These are phyloP conservation scores for Calonectria pteridis DNA, from an alignment of 2,329 filamentous ascomycete genomes.

Conservation along the genomic window DNA sequence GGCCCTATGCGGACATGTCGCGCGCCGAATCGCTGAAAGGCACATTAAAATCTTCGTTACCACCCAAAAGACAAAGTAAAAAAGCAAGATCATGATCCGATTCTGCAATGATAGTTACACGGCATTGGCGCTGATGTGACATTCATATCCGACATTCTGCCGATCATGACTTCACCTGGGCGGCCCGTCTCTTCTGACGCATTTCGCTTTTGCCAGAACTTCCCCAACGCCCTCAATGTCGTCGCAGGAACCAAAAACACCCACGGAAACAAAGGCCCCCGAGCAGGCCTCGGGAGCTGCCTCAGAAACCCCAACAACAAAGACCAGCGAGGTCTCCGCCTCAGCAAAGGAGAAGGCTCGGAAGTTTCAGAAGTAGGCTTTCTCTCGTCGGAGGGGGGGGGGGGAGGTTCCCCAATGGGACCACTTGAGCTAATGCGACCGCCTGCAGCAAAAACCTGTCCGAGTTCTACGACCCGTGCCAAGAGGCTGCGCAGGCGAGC, in stretches of 20 bases:
- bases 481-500: conserved; percentile 88
- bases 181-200: not conserved
- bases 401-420: not conserved
- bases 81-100: not conserved
- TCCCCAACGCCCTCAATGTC: conserved; percentile 14
- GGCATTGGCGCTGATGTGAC: not conserved
- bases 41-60: not conserved
- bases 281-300: not conserved
- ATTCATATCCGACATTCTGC: conserved; percentile 30
- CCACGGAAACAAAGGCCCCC: conserved; percentile 31
- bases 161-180: conserved; percentile 33
- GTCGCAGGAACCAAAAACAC: conserved; percentile 32
- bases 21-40: not conserved
- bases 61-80: conserved; percentile 26
- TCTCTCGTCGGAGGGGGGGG: not conserved
- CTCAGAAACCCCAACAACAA: not conserved
- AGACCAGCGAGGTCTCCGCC: conserved; percentile 35
- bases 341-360: conserved; percentile 68
- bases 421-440: conserved; percentile 14
- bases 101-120: not conserved
- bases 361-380: conserved; percentile 74
- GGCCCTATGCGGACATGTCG: not conserved
- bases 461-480: conserved; percentile 95
- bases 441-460: conserved; percentile 81
- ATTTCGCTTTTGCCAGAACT: not conserved